Conservation (phyloP, 257 asterid genomes). For the Solanum chmielewskii region DNA sequence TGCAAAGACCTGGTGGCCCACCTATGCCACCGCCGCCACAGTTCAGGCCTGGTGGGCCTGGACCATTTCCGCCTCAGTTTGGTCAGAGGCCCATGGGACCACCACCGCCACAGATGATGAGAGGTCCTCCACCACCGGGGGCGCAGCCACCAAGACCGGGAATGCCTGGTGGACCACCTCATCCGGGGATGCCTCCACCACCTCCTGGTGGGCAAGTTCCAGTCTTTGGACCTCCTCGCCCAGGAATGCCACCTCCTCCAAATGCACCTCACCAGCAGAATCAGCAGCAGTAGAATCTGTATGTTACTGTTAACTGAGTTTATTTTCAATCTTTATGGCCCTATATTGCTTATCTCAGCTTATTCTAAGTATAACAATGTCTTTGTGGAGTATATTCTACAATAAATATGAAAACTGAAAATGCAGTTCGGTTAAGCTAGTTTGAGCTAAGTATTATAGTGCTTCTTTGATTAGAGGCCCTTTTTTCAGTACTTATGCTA, state of each 20-base stretch:
- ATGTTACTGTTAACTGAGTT: neutral
- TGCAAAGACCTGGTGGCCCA: constrained; percentile 34
- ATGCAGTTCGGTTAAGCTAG: neutral
- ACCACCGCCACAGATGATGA: constrained; percentile 61
- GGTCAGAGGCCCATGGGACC: constrained; percentile 73
- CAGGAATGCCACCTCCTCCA: constrained; percentile 90
- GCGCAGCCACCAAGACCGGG: constrained; percentile 58
- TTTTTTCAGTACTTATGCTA: neutral
- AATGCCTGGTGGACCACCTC: constrained; percentile 55
- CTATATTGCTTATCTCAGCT: neutral
- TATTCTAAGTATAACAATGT: neutral
- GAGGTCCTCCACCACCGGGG: constrained; percentile 79
- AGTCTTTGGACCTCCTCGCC: constrained; percentile 66
- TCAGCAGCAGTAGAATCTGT: constrained; percentile 27
- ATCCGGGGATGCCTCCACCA: constrained; percentile 71
- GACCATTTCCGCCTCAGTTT: constrained; percentile 46
- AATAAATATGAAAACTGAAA: neutral
- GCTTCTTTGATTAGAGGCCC: neutral
- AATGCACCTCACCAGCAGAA: constrained; percentile 12
- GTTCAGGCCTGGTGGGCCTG: neutral
- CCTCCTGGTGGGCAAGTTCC: constrained; percentile 63
- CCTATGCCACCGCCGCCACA: constrained; percentile 33
- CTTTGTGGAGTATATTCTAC: neutral
- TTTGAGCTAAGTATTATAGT: neutral
- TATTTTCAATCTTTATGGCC: neutral